Evolutionary conservation across 176 grass and related monocot genomes (phyloP).

Genomic region (Aegilops tauschii): DNA sequence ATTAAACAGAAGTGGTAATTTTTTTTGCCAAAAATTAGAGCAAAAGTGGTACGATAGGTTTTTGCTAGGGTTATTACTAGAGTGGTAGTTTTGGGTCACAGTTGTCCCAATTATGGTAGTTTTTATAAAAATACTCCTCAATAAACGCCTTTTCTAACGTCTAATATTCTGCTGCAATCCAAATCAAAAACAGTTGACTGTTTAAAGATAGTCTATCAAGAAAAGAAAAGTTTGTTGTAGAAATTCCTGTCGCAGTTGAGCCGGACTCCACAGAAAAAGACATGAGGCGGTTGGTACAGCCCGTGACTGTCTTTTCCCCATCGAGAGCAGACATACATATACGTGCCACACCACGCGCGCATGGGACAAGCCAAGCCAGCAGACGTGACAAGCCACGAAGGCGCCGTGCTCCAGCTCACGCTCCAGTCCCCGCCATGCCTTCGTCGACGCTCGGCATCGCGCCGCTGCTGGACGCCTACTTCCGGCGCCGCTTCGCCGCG

Average conservation of each 20-base stretch:
- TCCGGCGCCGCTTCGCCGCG: constrained; percentile 51
- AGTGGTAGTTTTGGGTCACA: too few species aligned
- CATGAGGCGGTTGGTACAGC: not conserved
- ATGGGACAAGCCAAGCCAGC: not conserved
- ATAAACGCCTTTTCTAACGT: too few species aligned
- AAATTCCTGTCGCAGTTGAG: not conserved
- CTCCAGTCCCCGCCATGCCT: not conserved
- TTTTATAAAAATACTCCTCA: too few species aligned
- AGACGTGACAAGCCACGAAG: not conserved
- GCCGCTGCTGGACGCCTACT: constrained; percentile 41
- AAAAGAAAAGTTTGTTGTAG: not conserved
- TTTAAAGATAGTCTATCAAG: too few species aligned
- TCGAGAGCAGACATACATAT: not conserved
- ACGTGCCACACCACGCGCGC: not conserved
- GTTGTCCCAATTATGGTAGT: too few species aligned
- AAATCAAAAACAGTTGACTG: too few species aligned
- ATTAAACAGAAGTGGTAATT: too few species aligned
- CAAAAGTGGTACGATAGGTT: too few species aligned
- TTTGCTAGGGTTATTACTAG: too few species aligned
- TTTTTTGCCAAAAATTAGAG: too few species aligned
- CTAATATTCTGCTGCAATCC: too few species aligned
- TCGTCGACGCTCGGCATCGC: constrained; percentile 34
- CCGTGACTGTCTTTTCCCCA: not conserved
- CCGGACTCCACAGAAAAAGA: not conserved
- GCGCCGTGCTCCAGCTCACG: not conserved